Evolutionary conservation across 2,329 filamentous ascomycete genomes (phyloP).

Genomic region (Alternaria dauci): DNA sequence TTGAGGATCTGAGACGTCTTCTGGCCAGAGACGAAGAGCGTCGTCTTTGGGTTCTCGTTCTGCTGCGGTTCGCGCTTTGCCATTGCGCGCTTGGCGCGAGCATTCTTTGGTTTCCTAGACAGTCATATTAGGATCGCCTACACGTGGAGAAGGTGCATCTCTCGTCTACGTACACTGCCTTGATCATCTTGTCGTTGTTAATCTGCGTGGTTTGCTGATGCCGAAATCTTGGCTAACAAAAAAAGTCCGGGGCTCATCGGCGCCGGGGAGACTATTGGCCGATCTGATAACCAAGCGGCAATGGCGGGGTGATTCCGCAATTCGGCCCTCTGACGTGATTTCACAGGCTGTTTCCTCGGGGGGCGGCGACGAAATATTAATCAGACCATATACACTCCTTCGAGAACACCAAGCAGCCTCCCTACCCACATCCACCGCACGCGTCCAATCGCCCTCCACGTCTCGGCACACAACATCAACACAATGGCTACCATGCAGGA

Average conservation of each 20-base stretch:
- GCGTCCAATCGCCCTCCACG: background rate
- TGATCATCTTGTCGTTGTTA: slow-evolving; percentile 38
- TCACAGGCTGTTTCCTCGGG: background rate
- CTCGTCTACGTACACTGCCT: slow-evolving; percentile 38
- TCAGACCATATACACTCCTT: slow-evolving; percentile 11
- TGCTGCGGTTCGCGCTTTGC: slow-evolving; percentile 91
- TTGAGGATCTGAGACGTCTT: slow-evolving; percentile 83
- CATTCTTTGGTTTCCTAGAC: slow-evolving; percentile 73
- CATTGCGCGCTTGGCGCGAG: slow-evolving; percentile 92
- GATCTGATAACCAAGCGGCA: slow-evolving; percentile 21
- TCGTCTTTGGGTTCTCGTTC: slow-evolving; percentile 87
- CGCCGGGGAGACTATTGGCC: slow-evolving; percentile 20
- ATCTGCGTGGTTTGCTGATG: slow-evolving; percentile 15
- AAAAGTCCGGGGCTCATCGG: slow-evolving; percentile 19
- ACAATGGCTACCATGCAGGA: slow-evolving; percentile 70
- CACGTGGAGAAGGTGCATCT: fast-evolving
- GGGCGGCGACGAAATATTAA: slow-evolving; percentile 18
- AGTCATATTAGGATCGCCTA: slow-evolving; percentile 7
- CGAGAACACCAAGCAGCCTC: background rate
- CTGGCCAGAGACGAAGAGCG: slow-evolving; percentile 88
- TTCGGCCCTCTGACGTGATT: slow-evolving; percentile 24
- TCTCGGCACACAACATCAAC: background rate
- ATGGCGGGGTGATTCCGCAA: slow-evolving; percentile 17
- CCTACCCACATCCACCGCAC: background rate
- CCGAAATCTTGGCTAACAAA: slow-evolving; percentile 35